Base-by-base conservation (phyloP, 352 stramenopile genomes). In the Phytophthora pluvialis region DNA sequence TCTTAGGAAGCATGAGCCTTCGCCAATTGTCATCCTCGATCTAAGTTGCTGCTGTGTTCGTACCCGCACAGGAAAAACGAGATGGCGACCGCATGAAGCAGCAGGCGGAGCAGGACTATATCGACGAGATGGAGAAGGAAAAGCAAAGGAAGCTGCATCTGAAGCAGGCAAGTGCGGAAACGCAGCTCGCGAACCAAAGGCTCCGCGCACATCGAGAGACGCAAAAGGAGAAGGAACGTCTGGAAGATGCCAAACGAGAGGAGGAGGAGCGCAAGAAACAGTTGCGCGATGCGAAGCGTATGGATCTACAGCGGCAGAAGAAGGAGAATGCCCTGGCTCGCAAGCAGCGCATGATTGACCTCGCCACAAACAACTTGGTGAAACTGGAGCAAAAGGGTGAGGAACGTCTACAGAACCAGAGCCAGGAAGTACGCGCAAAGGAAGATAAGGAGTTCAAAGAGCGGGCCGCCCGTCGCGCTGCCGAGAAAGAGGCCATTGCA, bases 301-400 rank as follows among this genome's bases (percentile, higher is more conserved):
- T 91, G 18, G 70, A 80, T 47, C 54, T 94, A 25, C 75, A 88
- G 33, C 65, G 67, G 3, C 70, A 87, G 33, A 93, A 93, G 48
- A 77, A 81, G 35, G 80, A 81, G 15, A 73, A 77, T 31, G 60
- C 78, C 0, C 80, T 90, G 33, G 72, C 83, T 32, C 71, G 83
- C 44, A 93, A 93, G 51, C 83, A 93, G 60, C 83, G 82, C 16
- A 94, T 95, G 87, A 93, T 95, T 43, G 83, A 95, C 46, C 69
- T 92, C 52, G 87, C 80, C 28, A 83, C 80, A 12, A 75, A 91
- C 18, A 90, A 91, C 45, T 57, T 95, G 21, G 54, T 92, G 28
- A 80, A 91, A 43, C 58, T 93, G 11, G 82, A 92, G 56, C 73
- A 81, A 5, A 74, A 86, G 44, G 77, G 76, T n/a, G 82, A 94